phyloP scores from a whole-genome alignment of 2,329 filamentous ascomycete genomes.

The Blastomyces parvus region DNA sequence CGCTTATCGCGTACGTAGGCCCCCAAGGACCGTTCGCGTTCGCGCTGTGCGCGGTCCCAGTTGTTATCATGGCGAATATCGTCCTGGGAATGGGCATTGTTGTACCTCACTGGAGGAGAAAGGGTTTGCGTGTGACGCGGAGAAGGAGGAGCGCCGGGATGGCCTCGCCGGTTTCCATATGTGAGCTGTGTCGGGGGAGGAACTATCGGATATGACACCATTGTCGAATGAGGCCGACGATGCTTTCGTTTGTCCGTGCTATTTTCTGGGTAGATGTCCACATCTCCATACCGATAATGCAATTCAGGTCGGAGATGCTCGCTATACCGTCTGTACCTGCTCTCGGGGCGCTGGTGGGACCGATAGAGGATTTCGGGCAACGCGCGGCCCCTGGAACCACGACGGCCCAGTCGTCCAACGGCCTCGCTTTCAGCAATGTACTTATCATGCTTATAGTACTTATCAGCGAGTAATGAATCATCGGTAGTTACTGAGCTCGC shows the following conservation, averaged over 20 bases:
- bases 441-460: conserved; percentile 18
- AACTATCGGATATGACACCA: conserved; percentile 1
- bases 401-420: conserved; percentile 17
- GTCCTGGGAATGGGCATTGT: conserved; percentile 5
- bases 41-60: conserved; percentile 9
- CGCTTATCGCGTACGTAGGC: conserved; percentile 11
- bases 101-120: background rate
- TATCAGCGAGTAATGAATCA: conserved; percentile 17
- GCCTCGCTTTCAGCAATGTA: conserved; percentile 15
- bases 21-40: conserved; percentile 10
- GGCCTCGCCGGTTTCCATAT: conserved; percentile 17
- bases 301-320: conserved; percentile 6
- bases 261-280: conserved; percentile 22
- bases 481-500: conserved; percentile 21
- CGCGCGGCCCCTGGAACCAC: conserved; percentile 15
- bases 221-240: background rate
- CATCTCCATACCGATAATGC: conserved; percentile 15
- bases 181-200: conserved; percentile 10
- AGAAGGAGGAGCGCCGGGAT: conserved; percentile 5
- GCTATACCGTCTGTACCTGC: conserved; percentile 9
- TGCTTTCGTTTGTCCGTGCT: conserved; percentile 14
- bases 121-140: conserved; percentile 6
- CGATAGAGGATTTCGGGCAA: conserved; percentile 20
- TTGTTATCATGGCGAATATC: conserved; percentile 9
- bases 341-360: conserved; percentile 21